These are phyloP conservation scores for Neofusicoccum sp. DNA, from an alignment of 2,329 filamentous ascomycete species.

Conservation along the genomic window DNA sequence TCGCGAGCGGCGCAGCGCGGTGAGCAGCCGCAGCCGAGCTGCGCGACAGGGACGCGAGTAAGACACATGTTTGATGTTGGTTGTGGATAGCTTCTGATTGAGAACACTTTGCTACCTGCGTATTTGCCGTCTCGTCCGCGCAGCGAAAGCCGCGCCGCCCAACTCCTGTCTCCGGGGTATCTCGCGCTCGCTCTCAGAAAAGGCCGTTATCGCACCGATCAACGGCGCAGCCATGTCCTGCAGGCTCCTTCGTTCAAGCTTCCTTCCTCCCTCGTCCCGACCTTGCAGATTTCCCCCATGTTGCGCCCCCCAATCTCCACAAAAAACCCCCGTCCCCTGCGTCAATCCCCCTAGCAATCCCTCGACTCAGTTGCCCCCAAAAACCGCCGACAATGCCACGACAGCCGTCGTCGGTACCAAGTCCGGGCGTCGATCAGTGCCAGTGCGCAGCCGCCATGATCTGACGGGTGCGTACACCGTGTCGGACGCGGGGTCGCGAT, in stretches of 20 bases:
- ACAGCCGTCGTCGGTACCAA: neutral
- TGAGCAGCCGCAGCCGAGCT: neutral
- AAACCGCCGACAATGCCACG: neutral
- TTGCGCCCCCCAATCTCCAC: neutral
- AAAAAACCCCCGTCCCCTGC: neutral
- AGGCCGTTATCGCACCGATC: neutral
- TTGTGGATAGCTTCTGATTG: neutral
- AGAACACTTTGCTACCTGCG: neutral
- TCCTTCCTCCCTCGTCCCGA: neutral
- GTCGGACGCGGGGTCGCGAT: neutral
- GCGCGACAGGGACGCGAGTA: neutral
- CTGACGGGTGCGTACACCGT: neutral
- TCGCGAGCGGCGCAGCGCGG: neutral
- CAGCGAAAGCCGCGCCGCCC: neutral
- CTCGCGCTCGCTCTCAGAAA: neutral
- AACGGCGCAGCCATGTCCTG: neutral
- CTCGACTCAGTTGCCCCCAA: neutral
- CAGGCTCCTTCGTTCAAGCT: neutral
- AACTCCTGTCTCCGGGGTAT: neutral
- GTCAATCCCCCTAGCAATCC: slow-evolving; percentile 1
- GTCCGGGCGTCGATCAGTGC: slow-evolving; percentile 3
- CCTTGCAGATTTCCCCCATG: neutral
- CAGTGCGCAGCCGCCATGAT: neutral
- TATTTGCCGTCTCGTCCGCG: neutral
- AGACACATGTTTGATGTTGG: neutral